phyloP scores from a whole-genome alignment of 2,329 filamentous ascomycete genomes.

The Colletotrichum musae region DNA sequence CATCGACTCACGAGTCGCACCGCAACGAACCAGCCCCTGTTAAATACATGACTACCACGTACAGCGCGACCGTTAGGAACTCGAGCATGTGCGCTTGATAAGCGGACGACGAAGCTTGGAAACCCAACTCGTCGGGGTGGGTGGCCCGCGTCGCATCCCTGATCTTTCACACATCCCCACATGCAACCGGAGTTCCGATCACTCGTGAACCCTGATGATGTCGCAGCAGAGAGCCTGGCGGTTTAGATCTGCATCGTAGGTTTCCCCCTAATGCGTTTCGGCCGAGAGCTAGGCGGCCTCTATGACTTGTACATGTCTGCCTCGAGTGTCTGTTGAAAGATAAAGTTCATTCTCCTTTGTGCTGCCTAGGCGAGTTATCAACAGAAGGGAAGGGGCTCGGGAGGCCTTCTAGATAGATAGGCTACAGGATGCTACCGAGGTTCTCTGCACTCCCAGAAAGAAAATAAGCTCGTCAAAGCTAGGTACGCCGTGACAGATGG shows the following conservation, averaged over 20 bases:
- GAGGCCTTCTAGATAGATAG: too few species aligned
- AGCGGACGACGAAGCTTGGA: background rate
- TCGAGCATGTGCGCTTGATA: background rate
- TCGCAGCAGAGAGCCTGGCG: background rate
- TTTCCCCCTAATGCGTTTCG: background rate
- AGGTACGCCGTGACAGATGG: too few species aligned
- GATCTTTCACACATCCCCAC: background rate
- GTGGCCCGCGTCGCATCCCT: background rate
- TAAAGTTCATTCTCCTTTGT: too few species aligned
- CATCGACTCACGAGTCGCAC: conserved; percentile 5
- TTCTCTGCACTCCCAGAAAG: background rate
- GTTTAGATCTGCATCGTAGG: conserved; percentile 4
- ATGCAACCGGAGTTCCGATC: conserved; percentile 1
- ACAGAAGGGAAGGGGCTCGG: too few species aligned
- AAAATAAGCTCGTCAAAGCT: conserved; percentile 18
- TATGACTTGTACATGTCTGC: background rate
- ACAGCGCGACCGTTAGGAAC: too few species aligned
- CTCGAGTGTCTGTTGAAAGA: background rate
- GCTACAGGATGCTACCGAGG: background rate
- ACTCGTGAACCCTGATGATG: background rate
- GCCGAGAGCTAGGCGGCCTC: background rate
- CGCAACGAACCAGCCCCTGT: too few species aligned
- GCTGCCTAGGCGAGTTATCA: too few species aligned
- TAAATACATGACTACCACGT: too few species aligned
- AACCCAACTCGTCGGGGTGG: background rate